Conservation (phyloP, 2,329 filamentous ascomycete genomes). For the Bipolaris gigantea region DNA sequence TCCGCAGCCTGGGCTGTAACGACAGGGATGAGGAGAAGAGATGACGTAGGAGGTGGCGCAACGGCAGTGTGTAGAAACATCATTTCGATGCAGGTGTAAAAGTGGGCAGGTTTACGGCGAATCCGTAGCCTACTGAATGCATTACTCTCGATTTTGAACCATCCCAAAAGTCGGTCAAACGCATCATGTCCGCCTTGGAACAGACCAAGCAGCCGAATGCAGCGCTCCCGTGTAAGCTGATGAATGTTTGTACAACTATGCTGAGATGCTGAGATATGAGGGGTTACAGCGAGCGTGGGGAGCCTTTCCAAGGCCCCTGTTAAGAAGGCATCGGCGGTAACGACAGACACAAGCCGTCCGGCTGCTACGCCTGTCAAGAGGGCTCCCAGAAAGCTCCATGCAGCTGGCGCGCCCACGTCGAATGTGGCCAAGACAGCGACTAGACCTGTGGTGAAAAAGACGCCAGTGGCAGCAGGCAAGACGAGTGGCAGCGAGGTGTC, state of each 20-base stretch:
- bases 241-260: neutral
- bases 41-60: slow-evolving; percentile 25
- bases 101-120: neutral
- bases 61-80: slow-evolving; percentile 12
- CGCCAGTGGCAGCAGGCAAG: slow-evolving; percentile 24
- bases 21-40: slow-evolving; percentile 16
- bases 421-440: slow-evolving; percentile 3
- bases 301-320: slow-evolving; percentile 32
- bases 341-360: slow-evolving; percentile 10
- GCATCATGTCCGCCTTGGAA: slow-evolving; percentile 40
- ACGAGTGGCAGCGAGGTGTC: slow-evolving; percentile 17
- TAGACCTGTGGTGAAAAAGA: slow-evolving; percentile 20
- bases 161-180: neutral
- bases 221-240: slow-evolving; percentile 44
- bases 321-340: slow-evolving; percentile 18
- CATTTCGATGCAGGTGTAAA: neutral
- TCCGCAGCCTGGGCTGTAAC: slow-evolving; percentile 15
- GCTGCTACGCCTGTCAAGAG: slow-evolving; percentile 32
- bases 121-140: neutral
- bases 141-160: neutral
- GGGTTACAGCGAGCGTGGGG: slow-evolving; percentile 32
- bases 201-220: slow-evolving; percentile 49
- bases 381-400: slow-evolving; percentile 21
- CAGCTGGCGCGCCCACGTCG: slow-evolving; percentile 9
- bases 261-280: slow-evolving; percentile 6